Evolutionary conservation across 371 early-diverging fungal species (phyloP).

Genomic region (Mortierella sp.): DNA sequence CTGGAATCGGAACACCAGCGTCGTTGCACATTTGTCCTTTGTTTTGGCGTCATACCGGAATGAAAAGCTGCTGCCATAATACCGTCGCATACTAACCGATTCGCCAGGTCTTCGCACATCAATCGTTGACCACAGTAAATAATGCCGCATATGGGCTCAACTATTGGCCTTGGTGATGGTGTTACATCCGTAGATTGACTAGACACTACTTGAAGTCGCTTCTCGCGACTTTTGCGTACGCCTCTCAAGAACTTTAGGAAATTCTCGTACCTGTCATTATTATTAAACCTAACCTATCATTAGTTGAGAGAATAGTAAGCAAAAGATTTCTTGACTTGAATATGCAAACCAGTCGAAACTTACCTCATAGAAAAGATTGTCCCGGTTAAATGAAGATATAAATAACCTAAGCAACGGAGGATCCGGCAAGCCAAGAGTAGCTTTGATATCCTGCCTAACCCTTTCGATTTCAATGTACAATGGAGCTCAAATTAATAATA

Average conservation of each 20-base stretch:
- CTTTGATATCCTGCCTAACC: conserved; percentile 73
- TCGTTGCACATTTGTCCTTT: conserved; percentile 29
- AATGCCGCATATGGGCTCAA: conserved; percentile 41
- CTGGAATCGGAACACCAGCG: conserved; percentile 32
- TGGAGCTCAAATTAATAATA: background rate
- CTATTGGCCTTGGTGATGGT: background rate
- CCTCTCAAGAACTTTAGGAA: conserved; percentile 33
- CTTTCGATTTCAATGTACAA: conserved; percentile 11
- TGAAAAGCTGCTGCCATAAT: conserved; percentile 53
- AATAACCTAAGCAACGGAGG: conserved; percentile 22
- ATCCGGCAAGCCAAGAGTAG: conserved; percentile 61
- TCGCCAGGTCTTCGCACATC: conserved; percentile 43
- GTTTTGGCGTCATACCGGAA: conserved; percentile 52
- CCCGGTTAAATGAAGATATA: conserved; percentile 44
- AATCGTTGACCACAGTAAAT: conserved; percentile 51
- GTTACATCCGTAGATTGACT: background rate
- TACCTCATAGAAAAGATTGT: conserved; percentile 50
- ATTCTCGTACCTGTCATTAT: conserved; percentile 30
- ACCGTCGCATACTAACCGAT: conserved; percentile 30
- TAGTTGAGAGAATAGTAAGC: background rate
- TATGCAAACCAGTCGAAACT: no score
- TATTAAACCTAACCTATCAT: conserved; percentile 41
- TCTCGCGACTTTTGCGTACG: conserved; percentile 25
- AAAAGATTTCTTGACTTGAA: background rate
- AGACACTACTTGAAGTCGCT: conserved; percentile 11